A percentile compares a stretch with the other conserved stretches of the same genome.
phyloP scores from a whole-genome alignment of 768 basidiomycete genomes.

The Boletus barrowsii region DNA sequence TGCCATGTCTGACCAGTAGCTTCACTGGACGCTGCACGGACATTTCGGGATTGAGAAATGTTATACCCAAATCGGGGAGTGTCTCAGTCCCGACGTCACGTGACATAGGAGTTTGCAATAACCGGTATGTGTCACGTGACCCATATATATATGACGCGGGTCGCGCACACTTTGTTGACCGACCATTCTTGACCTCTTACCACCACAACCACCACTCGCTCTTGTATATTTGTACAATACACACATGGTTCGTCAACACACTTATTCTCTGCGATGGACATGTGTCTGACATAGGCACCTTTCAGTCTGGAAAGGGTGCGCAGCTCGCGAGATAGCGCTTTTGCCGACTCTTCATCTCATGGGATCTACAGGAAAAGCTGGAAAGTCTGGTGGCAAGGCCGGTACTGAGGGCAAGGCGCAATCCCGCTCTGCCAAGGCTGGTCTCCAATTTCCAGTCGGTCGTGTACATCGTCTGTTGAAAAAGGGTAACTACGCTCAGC shows the following conservation, averaged over 20 bases:
- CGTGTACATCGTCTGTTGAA: constrained; percentile 89
- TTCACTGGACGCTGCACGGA: constrained; percentile 9
- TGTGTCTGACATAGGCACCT: neutral
- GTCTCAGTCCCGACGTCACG: neutral
- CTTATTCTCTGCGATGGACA: neutral
- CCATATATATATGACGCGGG: constrained; percentile 33
- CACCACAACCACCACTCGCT: constrained; percentile 19
- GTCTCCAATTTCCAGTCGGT: constrained; percentile 86
- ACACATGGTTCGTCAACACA: constrained; percentile 25
- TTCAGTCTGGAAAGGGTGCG: constrained; percentile 34
- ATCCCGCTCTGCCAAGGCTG: constrained; percentile 71
- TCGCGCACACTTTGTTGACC: constrained; percentile 32
- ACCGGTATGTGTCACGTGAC: constrained; percentile 26
- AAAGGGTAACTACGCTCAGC: constrained; percentile 84
- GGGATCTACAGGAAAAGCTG: constrained; percentile 41
- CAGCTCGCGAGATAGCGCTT: neutral
- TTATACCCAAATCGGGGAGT: constrained; percentile 19
- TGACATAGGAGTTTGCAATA: constrained; percentile 4
- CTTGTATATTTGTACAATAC: constrained; percentile 21
- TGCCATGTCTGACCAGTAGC: constrained; percentile 8
- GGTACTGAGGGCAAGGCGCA: constrained; percentile 51
- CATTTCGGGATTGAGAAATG: constrained; percentile 22
- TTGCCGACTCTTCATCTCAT: constrained; percentile 3
- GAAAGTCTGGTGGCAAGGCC: constrained; percentile 53
- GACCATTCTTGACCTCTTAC: constrained; percentile 29